Base-by-base conservation (phyloP, 495 filamentous ascomycete genomes). In the Aspergillus steynii region DNA sequence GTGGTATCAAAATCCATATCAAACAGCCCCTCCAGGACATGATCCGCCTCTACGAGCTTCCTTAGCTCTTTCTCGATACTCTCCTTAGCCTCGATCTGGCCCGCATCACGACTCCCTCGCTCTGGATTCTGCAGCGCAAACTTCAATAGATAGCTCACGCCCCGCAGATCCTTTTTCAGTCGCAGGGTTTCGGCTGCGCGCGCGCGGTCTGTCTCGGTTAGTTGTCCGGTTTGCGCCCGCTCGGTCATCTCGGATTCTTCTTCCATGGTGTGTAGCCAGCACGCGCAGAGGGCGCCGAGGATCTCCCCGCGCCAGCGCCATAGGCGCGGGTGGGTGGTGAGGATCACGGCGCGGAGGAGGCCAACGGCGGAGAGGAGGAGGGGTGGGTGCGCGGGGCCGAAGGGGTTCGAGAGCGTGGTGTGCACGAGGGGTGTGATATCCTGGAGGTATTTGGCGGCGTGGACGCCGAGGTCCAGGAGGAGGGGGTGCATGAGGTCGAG, bases 251-350 rank as follows among this genome's bases (percentile, higher is more conserved):
- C 67, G 7, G 61, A 49, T 48, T 67, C 66, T 26, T 85, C 80
- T 3, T 85, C 81, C 5, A 68, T 53, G 14, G 87, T 62, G 65
- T 85, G 82, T 4, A 85, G 65, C 91, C 91, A 97, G 67, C 88
- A 88, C 3, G 87, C 66, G 29, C 80, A 76, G 0, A 92, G 59
- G 0, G 79, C 86, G 50, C 80, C 85, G 55, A 96, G 61, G 15
- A 96, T 73, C 69, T 93, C 90, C n/a, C 83, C 85, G 29, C 83
- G 77, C 77, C 88, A 88, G 48, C 69, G 67, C 63, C 75, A 80
- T 20, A 96, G 74, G 0, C 92, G 79, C 10, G 90, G 87, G 86
- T 95, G 94, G n/a, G 83, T 85, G 50, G 80, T 88, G 27, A 83
- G 61, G n/a, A 96, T 74, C 12, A 90, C 76, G 0, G 74, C 73